Percentiles rank a stretch among this genome's conserved stretches.
Conservation (phyloP, 2,329 filamentous ascomycete species). For the Cryphonectria radicalis region DNA sequence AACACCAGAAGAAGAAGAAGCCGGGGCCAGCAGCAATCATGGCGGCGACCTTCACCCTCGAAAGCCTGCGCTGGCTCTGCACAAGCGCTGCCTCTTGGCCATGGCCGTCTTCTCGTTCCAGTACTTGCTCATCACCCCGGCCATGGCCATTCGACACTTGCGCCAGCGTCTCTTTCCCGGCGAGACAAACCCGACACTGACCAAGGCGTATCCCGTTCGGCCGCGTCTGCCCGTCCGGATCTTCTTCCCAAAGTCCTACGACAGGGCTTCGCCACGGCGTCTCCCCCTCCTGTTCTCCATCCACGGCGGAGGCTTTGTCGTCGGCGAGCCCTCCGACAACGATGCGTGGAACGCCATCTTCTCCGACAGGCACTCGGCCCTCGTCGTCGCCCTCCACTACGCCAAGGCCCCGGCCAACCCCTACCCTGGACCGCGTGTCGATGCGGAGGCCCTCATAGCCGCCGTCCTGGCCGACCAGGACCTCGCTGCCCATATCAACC, state of each 20-base stretch:
- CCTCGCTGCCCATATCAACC: conserved; percentile 48
- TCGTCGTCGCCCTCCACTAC: conserved; percentile 57
- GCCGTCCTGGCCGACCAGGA: conserved; percentile 47
- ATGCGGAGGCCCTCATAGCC: conserved; percentile 48
- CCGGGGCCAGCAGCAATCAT: neutral
- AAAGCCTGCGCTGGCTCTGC: conserved; percentile 9
- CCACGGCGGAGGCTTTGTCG: conserved; percentile 56
- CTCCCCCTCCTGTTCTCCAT: conserved; percentile 53
- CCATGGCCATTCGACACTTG: conserved; percentile 18
- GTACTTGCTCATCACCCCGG: conserved; percentile 10
- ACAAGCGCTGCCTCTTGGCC: conserved; percentile 9
- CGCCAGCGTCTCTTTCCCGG: conserved; percentile 12
- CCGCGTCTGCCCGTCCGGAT: conserved; percentile 34
- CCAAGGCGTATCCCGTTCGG: conserved; percentile 23
- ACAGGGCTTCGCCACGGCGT: conserved; percentile 31
- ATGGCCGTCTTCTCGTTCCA: conserved; percentile 17
- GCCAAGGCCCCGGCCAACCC: conserved; percentile 47
- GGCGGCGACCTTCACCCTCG: neutral
- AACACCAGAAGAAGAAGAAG: neutral
- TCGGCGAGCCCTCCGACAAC: conserved; percentile 49
- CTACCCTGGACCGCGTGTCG: conserved; percentile 51
- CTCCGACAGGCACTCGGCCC: conserved; percentile 43
- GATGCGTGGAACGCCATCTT: conserved; percentile 52
- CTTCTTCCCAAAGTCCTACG: conserved; percentile 46
- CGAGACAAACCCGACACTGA: conserved; percentile 12